These are phyloP conservation scores for Torulaspora microellipsoides DNA, from an alignment of 805 yeast species.

Conservation along the genomic window DNA sequence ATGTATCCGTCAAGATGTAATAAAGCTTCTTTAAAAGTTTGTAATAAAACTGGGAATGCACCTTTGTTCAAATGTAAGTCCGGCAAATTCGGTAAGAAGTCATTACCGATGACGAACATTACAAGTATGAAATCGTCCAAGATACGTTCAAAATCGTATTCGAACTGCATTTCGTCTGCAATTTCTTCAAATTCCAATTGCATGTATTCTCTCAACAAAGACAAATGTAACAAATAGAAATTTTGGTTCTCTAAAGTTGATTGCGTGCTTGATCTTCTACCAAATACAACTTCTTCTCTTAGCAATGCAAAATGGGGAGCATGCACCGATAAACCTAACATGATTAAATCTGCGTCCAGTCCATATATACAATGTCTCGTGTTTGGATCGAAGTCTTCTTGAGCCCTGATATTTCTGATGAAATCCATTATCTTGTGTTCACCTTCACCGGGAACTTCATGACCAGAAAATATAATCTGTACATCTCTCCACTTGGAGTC, in stretches of 20 bases:
- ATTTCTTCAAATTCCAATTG: conserved; percentile 78
- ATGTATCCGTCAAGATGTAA: conserved; percentile 75
- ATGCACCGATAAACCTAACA: conserved; percentile 86
- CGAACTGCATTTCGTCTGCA: conserved; percentile 56
- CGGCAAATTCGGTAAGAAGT: conserved; percentile 94
- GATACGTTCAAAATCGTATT: conserved; percentile 78
- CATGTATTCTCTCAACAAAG: conserved; percentile 85
- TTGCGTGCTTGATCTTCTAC: conserved; percentile 41
- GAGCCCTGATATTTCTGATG: conserved; percentile 75
- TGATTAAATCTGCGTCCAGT: conserved; percentile 91
- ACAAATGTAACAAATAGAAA: conserved; percentile 77
- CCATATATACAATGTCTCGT: conserved; percentile 93
- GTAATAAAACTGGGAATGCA: conserved; percentile 88
- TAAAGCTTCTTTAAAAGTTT: conserved; percentile 80
- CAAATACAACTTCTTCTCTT: conserved; percentile 94
- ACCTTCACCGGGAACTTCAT: conserved; percentile 98
- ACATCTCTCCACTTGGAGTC: conserved; percentile 83
- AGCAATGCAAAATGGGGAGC: conserved; percentile 93
- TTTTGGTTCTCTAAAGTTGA: conserved; percentile 67
- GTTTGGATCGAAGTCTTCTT: conserved; percentile 67
- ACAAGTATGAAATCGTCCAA: conserved; percentile 90
- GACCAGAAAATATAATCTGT: conserved; percentile 79
- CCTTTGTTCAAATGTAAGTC: conserved; percentile 91
- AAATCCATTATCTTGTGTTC: conserved; percentile 96
- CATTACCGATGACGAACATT: conserved; percentile 94